These are phyloP conservation scores for Jamesozyma jinghongensis DNA, from an alignment of 805 yeast species.

Conservation along the genomic window DNA sequence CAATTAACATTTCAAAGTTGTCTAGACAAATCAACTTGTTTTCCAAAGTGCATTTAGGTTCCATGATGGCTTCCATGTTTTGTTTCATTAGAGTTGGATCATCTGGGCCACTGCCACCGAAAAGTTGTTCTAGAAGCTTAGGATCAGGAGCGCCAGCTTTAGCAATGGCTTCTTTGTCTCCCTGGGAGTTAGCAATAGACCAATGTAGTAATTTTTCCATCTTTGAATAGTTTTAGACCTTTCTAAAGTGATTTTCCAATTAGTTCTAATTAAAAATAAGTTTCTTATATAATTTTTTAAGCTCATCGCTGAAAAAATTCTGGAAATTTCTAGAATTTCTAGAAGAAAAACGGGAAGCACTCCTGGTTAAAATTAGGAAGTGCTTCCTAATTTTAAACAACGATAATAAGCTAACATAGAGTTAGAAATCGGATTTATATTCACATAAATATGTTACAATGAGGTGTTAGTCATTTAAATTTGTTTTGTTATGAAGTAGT, in stretches of 20 bases:
- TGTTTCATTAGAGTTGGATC: constrained; percentile 84
- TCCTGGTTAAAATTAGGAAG: neutral
- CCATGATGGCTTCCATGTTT: constrained; percentile 50
- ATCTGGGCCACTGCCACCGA: constrained; percentile 66
- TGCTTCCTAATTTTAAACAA: neutral
- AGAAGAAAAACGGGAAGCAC: no score
- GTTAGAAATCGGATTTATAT: no score
- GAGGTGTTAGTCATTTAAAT: no score
- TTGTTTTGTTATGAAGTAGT: neutral
- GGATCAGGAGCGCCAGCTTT: constrained; percentile 69
- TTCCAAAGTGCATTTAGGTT: constrained; percentile 52
- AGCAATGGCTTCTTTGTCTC: constrained; percentile 57
- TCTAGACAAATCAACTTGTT: constrained; percentile 71
- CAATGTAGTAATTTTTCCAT: constrained; percentile 92
- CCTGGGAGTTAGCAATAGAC: constrained; percentile 75
- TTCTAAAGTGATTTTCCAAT: neutral
- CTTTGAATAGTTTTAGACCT: neutral
- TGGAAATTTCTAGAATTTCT: constrained; percentile 3
- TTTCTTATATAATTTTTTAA: neutral
- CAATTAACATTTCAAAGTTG: constrained; percentile 87
- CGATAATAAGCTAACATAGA: no score
- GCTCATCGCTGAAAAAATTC: neutral
- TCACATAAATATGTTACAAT: no score
- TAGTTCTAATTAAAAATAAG: neutral
- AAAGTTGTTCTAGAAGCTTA: constrained; percentile 65